phyloP scores from a whole-genome alignment of 441 rosid species.

The Populus hybrid region DNA sequence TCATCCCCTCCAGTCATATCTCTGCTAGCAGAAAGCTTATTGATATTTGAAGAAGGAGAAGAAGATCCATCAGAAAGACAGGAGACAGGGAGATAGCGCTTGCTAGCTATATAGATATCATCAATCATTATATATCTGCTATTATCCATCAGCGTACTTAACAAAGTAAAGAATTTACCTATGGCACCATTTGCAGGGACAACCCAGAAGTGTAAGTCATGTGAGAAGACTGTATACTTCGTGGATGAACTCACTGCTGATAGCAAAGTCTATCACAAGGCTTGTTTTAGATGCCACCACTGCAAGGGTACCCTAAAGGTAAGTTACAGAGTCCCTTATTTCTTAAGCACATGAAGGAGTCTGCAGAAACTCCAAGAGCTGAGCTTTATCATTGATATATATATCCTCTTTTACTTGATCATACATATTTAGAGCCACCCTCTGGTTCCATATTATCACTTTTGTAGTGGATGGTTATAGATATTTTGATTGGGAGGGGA shows the following conservation, averaged over 20 bases:
- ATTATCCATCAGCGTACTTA: not conserved
- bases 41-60: not conserved
- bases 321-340: not conserved
- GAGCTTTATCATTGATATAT: not conserved
- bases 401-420: not conserved
- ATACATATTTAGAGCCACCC: not conserved
- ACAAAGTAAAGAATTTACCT: not conserved
- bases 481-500: too few species aligned
- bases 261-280: constrained; percentile 57
- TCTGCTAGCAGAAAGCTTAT: not conserved
- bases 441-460: not conserved
- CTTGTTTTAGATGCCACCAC: constrained; percentile 77
- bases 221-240: constrained; percentile 73
- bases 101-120: not conserved
- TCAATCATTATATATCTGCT: not conserved
- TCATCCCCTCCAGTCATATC: not conserved
- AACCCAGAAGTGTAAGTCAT: constrained; percentile 68
- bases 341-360: not conserved
- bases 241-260: constrained; percentile 69
- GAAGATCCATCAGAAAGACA: not conserved
- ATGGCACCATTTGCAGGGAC: constrained; percentile 74
- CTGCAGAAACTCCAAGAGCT: not conserved
- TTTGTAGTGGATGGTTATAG: not conserved
- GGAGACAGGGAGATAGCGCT: not conserved
- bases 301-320: constrained; percentile 79